phyloP scores from a whole-genome alignment of 257 asterid species.

The Solanum neorickii region DNA sequence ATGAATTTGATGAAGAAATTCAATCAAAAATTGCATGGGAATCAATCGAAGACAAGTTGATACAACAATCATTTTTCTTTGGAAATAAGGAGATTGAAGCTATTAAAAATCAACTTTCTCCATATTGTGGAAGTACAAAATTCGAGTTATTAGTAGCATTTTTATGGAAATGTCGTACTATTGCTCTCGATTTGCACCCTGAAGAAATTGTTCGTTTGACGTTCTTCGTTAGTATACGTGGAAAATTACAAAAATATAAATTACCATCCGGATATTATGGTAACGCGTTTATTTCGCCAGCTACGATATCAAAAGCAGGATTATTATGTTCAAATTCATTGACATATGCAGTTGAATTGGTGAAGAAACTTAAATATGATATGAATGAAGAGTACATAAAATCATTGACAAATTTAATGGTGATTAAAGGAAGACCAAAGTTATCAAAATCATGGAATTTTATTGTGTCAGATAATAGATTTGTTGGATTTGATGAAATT shows the following conservation, averaged over 20 bases:
- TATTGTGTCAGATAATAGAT: not conserved
- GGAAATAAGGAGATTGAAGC: slow-evolving; percentile 1
- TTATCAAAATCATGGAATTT: not conserved
- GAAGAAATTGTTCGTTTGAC: too few relatives aligned
- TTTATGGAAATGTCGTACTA: slow-evolving; percentile 6
- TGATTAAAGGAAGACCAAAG: not conserved
- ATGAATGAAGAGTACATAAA: not conserved
- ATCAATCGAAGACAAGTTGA: not conserved
- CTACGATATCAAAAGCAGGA: not conserved
- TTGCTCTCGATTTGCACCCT: too few relatives aligned
- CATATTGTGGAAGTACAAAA: not conserved
- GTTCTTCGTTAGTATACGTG: too few relatives aligned
- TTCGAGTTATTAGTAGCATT: not conserved
- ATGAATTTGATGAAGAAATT: not conserved
- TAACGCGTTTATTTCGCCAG: not conserved
- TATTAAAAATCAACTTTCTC: not conserved
- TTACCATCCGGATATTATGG: not conserved
- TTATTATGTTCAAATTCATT: not conserved
- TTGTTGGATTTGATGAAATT: not conserved
- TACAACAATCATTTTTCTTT: not conserved
- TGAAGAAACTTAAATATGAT: too few relatives aligned
- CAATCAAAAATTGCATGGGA: not conserved
- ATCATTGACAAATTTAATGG: not conserved
- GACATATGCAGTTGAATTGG: not conserved
- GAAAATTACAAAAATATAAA: too few relatives aligned